These are phyloP conservation scores for Leccinum broughii DNA, from an alignment of 768 basidiomycete genomes.

Conservation along the genomic window DNA sequence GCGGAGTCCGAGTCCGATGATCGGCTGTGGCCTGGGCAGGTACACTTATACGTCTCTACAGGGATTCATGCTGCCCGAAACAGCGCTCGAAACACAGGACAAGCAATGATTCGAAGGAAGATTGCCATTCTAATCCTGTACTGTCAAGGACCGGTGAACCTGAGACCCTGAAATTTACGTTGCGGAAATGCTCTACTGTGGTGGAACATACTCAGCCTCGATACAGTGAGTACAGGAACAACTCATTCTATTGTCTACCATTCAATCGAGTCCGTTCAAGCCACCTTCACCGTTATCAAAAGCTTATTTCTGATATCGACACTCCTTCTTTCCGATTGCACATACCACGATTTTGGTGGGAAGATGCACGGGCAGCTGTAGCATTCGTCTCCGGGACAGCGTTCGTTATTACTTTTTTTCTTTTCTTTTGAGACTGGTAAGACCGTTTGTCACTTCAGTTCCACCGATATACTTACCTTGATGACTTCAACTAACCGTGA, in stretches of 20 bases:
- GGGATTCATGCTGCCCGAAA: too few species aligned
- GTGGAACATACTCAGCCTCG: too few species aligned
- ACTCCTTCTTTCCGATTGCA: slow-evolving; percentile 13
- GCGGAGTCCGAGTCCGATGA: too few species aligned
- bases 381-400: neutral
- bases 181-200: too few species aligned
- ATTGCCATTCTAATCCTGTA: too few species aligned
- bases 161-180: too few species aligned
- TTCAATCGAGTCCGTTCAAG: slow-evolving; percentile 3
- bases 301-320: slow-evolving; percentile 11
- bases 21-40: too few species aligned
- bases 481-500: neutral
- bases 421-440: neutral
- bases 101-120: too few species aligned
- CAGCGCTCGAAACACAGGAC: too few species aligned
- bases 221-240: neutral
- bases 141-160: too few species aligned
- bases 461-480: neutral
- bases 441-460: neutral
- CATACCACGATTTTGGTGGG: slow-evolving; percentile 25
- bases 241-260: neutral
- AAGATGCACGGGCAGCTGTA: neutral
- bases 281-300: neutral
- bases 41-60: too few species aligned
- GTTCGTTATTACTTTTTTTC: neutral